These are phyloP conservation scores for Termitomyces sp. DNA, from an alignment of 768 basidiomycete genomes.

Conservation along the genomic window DNA sequence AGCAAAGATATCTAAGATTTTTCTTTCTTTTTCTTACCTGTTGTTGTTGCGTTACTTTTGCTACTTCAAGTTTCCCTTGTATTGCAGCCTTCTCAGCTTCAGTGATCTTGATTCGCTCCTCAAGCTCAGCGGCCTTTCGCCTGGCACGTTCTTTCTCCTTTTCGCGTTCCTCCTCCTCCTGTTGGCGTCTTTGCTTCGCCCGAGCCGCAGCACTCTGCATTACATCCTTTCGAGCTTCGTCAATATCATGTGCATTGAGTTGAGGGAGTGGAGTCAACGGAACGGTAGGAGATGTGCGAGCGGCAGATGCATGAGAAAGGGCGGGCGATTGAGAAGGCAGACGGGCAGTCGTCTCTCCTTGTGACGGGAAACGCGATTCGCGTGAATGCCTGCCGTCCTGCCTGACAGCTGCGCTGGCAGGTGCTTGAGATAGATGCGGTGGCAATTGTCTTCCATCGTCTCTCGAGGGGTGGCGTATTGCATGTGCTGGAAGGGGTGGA, in stretches of 20 bases:
- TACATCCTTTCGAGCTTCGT: constrained; percentile 66
- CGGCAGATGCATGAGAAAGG: constrained; percentile 39
- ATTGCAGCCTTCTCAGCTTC: constrained; percentile 34
- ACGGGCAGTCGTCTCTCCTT: constrained; percentile 23
- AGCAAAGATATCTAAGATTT: background rate
- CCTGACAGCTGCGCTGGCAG: constrained; percentile 25
- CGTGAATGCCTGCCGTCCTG: constrained; percentile 41
- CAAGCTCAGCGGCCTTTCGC: constrained; percentile 75
- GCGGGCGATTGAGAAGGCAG: constrained; percentile 44
- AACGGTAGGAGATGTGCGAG: constrained; percentile 35
- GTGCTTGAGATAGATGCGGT: constrained; percentile 49
- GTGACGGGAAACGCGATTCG: constrained; percentile 38
- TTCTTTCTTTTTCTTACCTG: constrained; percentile 12
- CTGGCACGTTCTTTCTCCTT: constrained; percentile 78
- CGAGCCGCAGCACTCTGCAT: constrained; percentile 88
- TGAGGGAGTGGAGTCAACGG: constrained; percentile 30
- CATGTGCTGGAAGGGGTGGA: constrained; percentile 44
- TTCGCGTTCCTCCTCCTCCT: constrained; percentile 82
- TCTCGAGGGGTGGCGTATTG: constrained; percentile 31
- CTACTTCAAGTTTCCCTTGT: constrained; percentile 19
- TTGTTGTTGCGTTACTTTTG: constrained; percentile 17
- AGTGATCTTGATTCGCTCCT: constrained; percentile 57
- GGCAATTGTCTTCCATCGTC: constrained; percentile 53
- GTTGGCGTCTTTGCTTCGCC: constrained; percentile 73
- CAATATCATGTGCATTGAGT: constrained; percentile 45